These are phyloP conservation scores for Thuidium tamariscinum DNA, from an alignment of 225 moss, liverwort and hornwort genomes.

Conservation along the genomic window DNA sequence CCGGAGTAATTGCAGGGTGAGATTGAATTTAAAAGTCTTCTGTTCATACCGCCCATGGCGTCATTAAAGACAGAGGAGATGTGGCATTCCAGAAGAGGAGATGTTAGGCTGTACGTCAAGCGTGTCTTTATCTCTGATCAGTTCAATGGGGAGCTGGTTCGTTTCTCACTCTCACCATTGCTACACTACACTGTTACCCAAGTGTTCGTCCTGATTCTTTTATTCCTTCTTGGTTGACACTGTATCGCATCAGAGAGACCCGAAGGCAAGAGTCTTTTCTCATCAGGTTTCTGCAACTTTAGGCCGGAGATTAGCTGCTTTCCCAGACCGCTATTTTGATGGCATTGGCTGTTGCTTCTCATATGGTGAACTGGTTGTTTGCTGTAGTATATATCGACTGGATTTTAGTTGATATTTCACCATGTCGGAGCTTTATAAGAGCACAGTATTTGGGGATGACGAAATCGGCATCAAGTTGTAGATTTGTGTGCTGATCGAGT, in stretches of 20 bases:
- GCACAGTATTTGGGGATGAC: not conserved
- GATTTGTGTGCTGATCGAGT: not conserved
- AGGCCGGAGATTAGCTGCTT: not conserved
- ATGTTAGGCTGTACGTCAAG: conserved; percentile 46
- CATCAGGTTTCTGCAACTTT: not conserved
- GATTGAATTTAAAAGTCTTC: conserved; percentile 45
- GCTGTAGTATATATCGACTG: not conserved
- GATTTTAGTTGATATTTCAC: not conserved
- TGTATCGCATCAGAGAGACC: not conserved
- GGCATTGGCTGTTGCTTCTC: not conserved
- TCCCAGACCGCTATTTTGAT: not conserved
- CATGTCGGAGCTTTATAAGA: not conserved
- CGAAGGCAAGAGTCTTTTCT: not conserved
- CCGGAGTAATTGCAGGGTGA: conserved; percentile 35
- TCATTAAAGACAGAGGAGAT: conserved; percentile 31
- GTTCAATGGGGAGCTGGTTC: conserved; percentile 48
- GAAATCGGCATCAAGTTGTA: not conserved
- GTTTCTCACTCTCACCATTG: not conserved
- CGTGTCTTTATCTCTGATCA: conserved; percentile 60
- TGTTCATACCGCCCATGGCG: conserved; percentile 43
- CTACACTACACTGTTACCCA: not conserved
- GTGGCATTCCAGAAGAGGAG: conserved; percentile 36
- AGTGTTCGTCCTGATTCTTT: not conserved
- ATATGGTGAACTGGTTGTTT: not conserved
- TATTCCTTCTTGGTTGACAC: not conserved